Evolutionary conservation across 345 rosid species (phyloP), one percentile per base, ranked within the genome.

Genomic region (Eucalyptus pauciflora): DNA sequence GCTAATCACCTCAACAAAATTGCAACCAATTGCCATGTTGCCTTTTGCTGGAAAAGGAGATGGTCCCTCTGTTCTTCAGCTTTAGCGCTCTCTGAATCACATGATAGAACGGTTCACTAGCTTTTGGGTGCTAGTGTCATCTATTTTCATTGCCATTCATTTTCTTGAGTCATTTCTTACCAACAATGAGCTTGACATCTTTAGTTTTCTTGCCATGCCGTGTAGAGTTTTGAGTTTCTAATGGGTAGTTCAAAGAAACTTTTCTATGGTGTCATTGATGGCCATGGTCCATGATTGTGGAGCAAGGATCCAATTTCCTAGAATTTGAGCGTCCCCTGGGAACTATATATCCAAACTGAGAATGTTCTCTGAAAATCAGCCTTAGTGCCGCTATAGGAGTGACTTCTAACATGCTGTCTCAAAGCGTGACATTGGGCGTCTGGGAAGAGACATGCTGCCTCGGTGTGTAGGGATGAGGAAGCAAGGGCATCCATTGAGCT

Each of bases 211-310:
- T 67, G 41, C 12, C 79, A 31, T 31, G 18, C 41, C 79, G 11
- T 17, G 43, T 31, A 31, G 33, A 31, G 33, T 67, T 64, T 16
- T 67, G 79, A 67, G 41, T 31, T 67, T 67, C 79, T 31, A 15
- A n/a, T n/a, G 0, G 41, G 41, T n/a, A 67, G 1, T n/a, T 67
- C 20, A 67, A 67, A 67, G 41, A 67, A 67, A 31, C 41, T 96
- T 80, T 96, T 97, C 91, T 95, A 97, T 93, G 98, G 98, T 88
- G 96, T 97, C 76, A 96, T 97, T 90, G 99, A 96, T 93, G 98
- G 99, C 29, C 99, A 97, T 86, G 99, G 99, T 83, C 99, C 98
- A 91, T 95, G 96, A 98, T 95, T 91, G 98, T 98, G 54, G 95
- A 91, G 94, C 94, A 93, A 98, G 90, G 99, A 97, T 91, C 92